Percentiles rank a stretch among this genome's conserved stretches.
Evolutionary conservation across 2,329 filamentous ascomycete genomes (phyloP).

Genomic region (Calonectria pseudoreteaudii): DNA sequence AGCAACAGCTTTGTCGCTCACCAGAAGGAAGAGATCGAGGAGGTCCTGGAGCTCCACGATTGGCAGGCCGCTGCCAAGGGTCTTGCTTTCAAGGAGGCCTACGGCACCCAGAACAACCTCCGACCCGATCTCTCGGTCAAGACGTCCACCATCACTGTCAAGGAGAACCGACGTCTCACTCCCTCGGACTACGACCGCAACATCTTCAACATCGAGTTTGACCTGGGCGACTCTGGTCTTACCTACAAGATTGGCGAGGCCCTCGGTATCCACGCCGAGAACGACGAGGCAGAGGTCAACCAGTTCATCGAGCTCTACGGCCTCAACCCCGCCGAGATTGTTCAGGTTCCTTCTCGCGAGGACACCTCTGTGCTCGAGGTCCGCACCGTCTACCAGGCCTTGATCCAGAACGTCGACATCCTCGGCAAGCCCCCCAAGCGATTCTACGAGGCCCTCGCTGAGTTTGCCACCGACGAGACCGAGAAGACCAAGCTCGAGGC

Average conservation of each 20-base stretch:
- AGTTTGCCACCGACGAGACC: conserved; percentile 83
- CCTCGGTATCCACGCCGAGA: conserved; percentile 95
- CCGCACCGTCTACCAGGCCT: conserved; percentile 91
- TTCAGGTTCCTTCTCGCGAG: conserved; percentile 92
- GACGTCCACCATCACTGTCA: conserved; percentile 89
- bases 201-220: conserved; percentile 99
- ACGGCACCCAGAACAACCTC: conserved; percentile 77
- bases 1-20: conserved; percentile 86
- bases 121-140: conserved; percentile 89
- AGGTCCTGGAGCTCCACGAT: conserved; percentile 72
- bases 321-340: conserved; percentile 82
- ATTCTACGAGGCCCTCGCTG: conserved; percentile 93
- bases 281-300: conserved; percentile 81
- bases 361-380: conserved; percentile 80
- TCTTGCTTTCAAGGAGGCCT: conserved; percentile 94
- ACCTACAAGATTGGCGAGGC: conserved; percentile 98
- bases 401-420: conserved; percentile 94
- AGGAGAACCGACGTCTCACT: conserved; percentile 95
- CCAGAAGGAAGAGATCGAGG: conserved; percentile 80
- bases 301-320: conserved; percentile 93
- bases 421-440: conserved; percentile 97
- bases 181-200: conserved; percentile 92
- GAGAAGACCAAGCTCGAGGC: conserved; percentile 85
- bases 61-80: conserved; percentile 91
- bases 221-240: conserved; percentile 89